phyloP scores from a whole-genome alignment of 2,329 filamentous ascomycete genomes.

The Ascochyta lentis region DNA sequence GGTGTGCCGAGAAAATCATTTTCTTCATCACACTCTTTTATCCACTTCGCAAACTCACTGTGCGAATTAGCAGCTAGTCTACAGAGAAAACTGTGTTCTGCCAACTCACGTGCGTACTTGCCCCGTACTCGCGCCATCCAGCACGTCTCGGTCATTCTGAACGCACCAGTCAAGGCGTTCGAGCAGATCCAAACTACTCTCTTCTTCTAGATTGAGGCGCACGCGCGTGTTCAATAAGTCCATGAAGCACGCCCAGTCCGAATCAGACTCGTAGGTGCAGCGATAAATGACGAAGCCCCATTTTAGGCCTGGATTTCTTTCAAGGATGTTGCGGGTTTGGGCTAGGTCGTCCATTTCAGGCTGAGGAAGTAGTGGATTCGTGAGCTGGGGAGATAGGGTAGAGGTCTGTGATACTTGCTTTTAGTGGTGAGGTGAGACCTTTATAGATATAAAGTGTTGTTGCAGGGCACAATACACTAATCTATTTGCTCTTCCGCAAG shows the following conservation, averaged over 20 bases:
- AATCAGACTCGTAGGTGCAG: conserved; percentile 18
- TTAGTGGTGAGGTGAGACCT: too few relatives aligned
- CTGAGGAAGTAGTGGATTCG: too few relatives aligned
- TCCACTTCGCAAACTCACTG: conserved; percentile 9
- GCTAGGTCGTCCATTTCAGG: background rate
- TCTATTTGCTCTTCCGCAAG: too few relatives aligned
- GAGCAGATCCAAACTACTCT: conserved; percentile 8
- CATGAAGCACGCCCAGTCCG: conserved; percentile 19
- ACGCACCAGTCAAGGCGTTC: conserved; percentile 17
- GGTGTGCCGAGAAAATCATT: conserved; percentile 12
- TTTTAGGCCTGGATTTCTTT: conserved; percentile 5
- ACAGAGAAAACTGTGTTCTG: background rate
- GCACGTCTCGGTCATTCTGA: conserved; percentile 12
- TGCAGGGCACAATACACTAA: too few relatives aligned
- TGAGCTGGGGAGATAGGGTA: too few relatives aligned
- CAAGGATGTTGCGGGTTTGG: background rate
- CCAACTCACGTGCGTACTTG: background rate
- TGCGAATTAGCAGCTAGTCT: background rate
- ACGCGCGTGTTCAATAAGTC: conserved; percentile 8
- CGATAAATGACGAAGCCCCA: conserved; percentile 25
- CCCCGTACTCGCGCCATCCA: conserved; percentile 3
- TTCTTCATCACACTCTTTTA: conserved; percentile 2
- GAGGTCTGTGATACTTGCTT: background rate
- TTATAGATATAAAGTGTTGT: too few relatives aligned
- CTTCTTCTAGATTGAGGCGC: conserved; percentile 11